Evolutionary conservation across 306 rosid species (phyloP).

Genomic region (apple (Malus domestica)): DNA sequence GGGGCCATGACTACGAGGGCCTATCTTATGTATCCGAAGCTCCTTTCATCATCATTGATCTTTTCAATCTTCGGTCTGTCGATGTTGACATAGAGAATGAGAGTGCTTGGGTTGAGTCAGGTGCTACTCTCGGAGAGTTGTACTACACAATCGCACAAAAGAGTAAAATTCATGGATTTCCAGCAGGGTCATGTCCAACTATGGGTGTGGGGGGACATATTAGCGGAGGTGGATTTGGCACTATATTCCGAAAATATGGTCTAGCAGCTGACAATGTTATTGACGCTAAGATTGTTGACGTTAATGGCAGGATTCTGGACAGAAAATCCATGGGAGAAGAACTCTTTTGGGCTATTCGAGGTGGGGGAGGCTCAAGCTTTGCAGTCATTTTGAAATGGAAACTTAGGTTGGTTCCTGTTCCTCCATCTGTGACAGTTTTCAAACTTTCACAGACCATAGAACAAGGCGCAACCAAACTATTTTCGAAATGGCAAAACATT

Average conservation of each 20-base stretch:
- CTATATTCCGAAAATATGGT: slow-evolving; percentile 46
- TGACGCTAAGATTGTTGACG: neutral
- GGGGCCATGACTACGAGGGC: slow-evolving; percentile 37
- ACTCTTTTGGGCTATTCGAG: neutral
- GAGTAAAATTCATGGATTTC: slow-evolving; percentile 21
- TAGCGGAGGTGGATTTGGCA: slow-evolving; percentile 23
- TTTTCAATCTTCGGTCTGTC: slow-evolving; percentile 15
- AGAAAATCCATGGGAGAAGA: neutral
- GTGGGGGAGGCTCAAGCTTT: neutral
- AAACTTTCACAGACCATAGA: neutral
- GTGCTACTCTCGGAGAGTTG: slow-evolving; percentile 28
- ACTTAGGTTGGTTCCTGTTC: neutral
- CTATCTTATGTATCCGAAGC: slow-evolving; percentile 19
- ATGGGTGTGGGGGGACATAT: slow-evolving; percentile 22
- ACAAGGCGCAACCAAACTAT: slow-evolving; percentile 36
- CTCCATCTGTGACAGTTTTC: neutral
- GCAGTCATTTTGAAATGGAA: neutral
- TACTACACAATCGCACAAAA: slow-evolving; percentile 28
- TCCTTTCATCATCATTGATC: slow-evolving; percentile 28
- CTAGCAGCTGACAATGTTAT: slow-evolving; percentile 47
- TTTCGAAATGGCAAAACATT: slow-evolving; percentile 54
- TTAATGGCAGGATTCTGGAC: neutral
- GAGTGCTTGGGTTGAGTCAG: slow-evolving; percentile 15
- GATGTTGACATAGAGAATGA: slow-evolving; percentile 1
- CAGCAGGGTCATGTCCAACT: slow-evolving; percentile 32